phyloP scores from a whole-genome alignment of 2,329 filamentous ascomycete species.

The Raffaelea albimanens region DNA sequence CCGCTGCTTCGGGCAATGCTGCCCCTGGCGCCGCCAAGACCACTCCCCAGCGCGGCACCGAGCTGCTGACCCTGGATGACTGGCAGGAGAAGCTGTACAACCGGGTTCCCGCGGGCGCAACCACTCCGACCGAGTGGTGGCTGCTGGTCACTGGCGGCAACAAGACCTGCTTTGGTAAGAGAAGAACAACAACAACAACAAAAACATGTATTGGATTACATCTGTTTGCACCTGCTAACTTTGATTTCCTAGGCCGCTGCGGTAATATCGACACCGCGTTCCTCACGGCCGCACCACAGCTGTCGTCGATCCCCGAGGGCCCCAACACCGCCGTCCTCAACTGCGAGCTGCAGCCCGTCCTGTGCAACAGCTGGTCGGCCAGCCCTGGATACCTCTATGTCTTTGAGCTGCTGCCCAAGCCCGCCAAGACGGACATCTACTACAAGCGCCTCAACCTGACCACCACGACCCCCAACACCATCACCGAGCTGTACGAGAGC shows the following conservation, averaged over 20 bases:
- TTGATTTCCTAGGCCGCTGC: constrained; percentile 51
- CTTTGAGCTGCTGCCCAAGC: constrained; percentile 56
- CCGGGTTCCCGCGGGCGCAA: constrained; percentile 48
- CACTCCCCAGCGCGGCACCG: constrained; percentile 31
- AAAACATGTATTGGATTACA: neutral
- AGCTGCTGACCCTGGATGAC: constrained; percentile 56
- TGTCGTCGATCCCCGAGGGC: constrained; percentile 48
- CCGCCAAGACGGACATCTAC: constrained; percentile 54
- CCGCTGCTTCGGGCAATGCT: constrained; percentile 10
- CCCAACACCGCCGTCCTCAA: constrained; percentile 62
- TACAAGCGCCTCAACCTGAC: constrained; percentile 61
- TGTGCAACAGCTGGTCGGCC: constrained; percentile 66
- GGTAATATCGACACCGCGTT: constrained; percentile 53
- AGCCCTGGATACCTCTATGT: constrained; percentile 57
- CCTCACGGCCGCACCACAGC: constrained; percentile 55
- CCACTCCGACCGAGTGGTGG: constrained; percentile 65
- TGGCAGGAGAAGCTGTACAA: constrained; percentile 60
- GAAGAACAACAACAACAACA: no score
- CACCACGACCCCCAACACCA: constrained; percentile 53
- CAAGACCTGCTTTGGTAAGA: constrained; percentile 62
- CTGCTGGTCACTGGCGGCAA: constrained; percentile 66
- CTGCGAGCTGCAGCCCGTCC: constrained; percentile 64
- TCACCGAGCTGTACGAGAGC: constrained; percentile 50
- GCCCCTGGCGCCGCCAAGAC: constrained; percentile 12
- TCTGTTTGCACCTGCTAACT: neutral